Evolutionary conservation across 331 rosid genomes (phyloP).

Genomic region (Telfairia occidentalis): DNA sequence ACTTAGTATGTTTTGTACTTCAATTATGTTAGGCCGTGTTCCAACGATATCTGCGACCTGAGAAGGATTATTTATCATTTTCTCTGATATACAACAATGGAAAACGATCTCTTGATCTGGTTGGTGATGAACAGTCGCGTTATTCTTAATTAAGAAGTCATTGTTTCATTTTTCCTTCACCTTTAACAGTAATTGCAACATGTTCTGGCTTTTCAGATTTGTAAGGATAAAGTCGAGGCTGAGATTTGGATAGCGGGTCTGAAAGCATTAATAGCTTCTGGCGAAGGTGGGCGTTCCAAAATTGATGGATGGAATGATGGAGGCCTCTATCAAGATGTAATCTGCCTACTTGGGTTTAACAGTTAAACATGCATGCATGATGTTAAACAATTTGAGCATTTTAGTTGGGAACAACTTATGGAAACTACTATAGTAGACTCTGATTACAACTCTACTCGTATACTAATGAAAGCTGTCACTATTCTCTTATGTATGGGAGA

Average conservation of each 20-base stretch:
- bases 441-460: background rate
- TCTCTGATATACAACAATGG: constrained; percentile 82
- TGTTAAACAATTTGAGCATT: background rate
- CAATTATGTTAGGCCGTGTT: constrained; percentile 65
- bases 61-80: constrained; percentile 87
- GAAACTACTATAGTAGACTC: background rate
- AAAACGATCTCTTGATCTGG: constrained; percentile 93
- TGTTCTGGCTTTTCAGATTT: constrained; percentile 43
- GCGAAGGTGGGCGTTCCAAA: constrained; percentile 89
- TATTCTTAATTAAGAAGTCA: background rate
- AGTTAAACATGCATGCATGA: background rate
- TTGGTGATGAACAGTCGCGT: constrained; percentile 33
- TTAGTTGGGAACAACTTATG: background rate
- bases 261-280: constrained; percentile 61
- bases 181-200: constrained; percentile 7
- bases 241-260: constrained; percentile 95
- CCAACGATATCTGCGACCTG: constrained; percentile 74
- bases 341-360: constrained; percentile 14
- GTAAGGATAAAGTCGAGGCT: constrained; percentile 90
- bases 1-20: constrained; percentile 3
- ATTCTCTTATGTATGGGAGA: background rate
- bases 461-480: background rate
- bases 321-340: constrained; percentile 80
- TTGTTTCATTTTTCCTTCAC: background rate
- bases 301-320: constrained; percentile 98